These are phyloP conservation scores for Datura wrightii DNA, from an alignment of 257 asterid species.

Conservation along the genomic window DNA sequence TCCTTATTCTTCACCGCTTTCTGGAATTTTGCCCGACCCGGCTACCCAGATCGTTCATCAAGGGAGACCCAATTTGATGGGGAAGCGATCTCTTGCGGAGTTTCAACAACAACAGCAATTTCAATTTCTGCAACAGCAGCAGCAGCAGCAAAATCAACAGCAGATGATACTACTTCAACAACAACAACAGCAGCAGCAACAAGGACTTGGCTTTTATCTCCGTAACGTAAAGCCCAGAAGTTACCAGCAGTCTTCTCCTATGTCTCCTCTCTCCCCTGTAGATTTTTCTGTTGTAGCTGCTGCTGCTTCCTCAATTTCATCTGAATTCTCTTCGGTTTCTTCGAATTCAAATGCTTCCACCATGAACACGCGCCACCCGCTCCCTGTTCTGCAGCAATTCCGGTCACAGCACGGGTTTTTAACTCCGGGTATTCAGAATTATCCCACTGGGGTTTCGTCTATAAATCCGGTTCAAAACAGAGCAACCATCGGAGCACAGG, in stretches of 20 bases:
- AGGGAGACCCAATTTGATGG: slow-evolving; percentile 55
- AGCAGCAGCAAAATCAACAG: neutral
- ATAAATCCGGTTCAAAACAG: slow-evolving; percentile 49
- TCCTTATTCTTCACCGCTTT: slow-evolving; percentile 58
- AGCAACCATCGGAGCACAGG: slow-evolving; percentile 30
- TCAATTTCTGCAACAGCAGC: slow-evolving; percentile 29
- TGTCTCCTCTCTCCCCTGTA: slow-evolving; percentile 60
- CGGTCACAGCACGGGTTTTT: slow-evolving; percentile 42
- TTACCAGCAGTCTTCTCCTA: slow-evolving; percentile 60
- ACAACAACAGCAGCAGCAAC: slow-evolving; percentile 46
- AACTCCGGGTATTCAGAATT: slow-evolving; percentile 32
- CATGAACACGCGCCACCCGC: slow-evolving; percentile 52
- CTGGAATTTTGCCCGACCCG: slow-evolving; percentile 63
- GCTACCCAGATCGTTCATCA: slow-evolving; percentile 52
- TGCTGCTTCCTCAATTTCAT: slow-evolving; percentile 10
- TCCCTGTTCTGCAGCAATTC: slow-evolving; percentile 59
- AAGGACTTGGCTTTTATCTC: slow-evolving; percentile 57
- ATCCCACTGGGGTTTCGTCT: slow-evolving; percentile 35
- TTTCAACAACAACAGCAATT: slow-evolving; percentile 57
- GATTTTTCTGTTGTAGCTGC: slow-evolving; percentile 53
- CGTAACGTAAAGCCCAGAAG: slow-evolving; percentile 73
- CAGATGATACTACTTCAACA: slow-evolving; percentile 33
- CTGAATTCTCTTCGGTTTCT: slow-evolving; percentile 45
- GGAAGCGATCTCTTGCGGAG: slow-evolving; percentile 72
- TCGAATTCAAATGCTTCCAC: slow-evolving; percentile 47